Evolutionary conservation across 1,284 basidiomycete genomes (phyloP).

Genomic region (Naganishia sp.): DNA sequence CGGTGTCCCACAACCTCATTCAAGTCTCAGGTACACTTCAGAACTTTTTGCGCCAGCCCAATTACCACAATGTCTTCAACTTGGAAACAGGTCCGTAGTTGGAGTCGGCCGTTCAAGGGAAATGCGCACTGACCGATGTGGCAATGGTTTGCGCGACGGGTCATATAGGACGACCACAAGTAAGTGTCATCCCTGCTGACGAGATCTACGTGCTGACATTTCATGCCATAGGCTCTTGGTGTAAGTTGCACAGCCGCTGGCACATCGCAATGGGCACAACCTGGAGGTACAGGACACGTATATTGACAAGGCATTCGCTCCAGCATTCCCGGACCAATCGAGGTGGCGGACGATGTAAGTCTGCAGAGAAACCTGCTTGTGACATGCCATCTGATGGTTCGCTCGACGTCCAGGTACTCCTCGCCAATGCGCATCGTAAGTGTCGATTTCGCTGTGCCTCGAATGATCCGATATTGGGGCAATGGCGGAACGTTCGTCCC

Average conservation of each 20-base stretch:
- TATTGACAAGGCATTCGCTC: background rate
- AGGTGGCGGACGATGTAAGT: slow-evolving; percentile 45
- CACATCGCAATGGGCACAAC: background rate
- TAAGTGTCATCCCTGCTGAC: background rate
- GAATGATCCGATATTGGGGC: too few species aligned
- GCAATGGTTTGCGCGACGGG: too few species aligned
- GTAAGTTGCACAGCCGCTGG: slow-evolving; percentile 36
- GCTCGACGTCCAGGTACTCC: slow-evolving; percentile 49
- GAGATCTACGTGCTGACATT: background rate
- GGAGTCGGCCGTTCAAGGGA: too few species aligned
- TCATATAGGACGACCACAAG: slow-evolving; percentile 49
- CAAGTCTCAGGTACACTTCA: background rate
- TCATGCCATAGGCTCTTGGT: slow-evolving; percentile 42
- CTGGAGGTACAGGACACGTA: background rate
- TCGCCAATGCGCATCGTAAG: slow-evolving; percentile 54
- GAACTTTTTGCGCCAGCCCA: slow-evolving; percentile 7
- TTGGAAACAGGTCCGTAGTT: slow-evolving; percentile 27
- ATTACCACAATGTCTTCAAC: slow-evolving; percentile 18
- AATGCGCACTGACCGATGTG: too few species aligned
- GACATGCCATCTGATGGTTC: background rate
- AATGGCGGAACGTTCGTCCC: too few species aligned
- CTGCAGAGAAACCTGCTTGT: background rate
- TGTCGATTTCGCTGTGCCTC: slow-evolving; percentile 41
- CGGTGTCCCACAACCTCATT: background rate
- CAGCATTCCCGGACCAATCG: slow-evolving; percentile 55